These are phyloP conservation scores for Trichoderma lentiforme DNA, from an alignment of 2,329 filamentous ascomycete species.

Conservation along the genomic window DNA sequence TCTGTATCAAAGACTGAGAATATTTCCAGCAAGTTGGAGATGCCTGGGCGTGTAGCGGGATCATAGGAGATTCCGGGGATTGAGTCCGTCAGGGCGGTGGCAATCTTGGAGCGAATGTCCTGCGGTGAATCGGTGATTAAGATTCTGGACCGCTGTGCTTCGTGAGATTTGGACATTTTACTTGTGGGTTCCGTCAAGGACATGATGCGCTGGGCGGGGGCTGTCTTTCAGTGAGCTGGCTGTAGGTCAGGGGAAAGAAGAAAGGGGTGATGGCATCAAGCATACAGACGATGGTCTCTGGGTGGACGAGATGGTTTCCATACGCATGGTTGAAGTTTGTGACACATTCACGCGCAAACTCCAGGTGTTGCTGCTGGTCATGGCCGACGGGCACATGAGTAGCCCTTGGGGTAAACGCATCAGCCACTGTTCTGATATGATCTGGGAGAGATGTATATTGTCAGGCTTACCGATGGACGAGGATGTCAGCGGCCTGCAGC, in stretches of 20 bases:
- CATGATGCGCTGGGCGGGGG: conserved; percentile 84
- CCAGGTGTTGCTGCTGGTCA: conserved; percentile 90
- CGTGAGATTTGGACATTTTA: conserved; percentile 95
- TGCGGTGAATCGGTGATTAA: conserved; percentile 69
- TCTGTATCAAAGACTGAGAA: conserved; percentile 63
- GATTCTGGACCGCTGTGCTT: conserved; percentile 70
- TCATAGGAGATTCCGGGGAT: conserved; percentile 67
- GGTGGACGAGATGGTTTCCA: conserved; percentile 59
- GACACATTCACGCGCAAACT: conserved; percentile 84
- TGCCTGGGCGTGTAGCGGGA: conserved; percentile 65
- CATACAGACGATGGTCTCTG: conserved; percentile 69
- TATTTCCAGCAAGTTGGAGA: conserved; percentile 83
- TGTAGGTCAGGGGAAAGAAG: neutral
- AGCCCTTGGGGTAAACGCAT: conserved; percentile 48
- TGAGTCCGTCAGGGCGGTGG: conserved; percentile 73
- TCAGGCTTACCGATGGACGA: conserved; percentile 67
- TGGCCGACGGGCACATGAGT: conserved; percentile 97
- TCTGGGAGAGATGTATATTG: neutral
- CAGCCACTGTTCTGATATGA: neutral
- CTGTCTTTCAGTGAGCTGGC: conserved; percentile 37
- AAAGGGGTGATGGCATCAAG: neutral
- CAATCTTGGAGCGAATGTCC: conserved; percentile 67
- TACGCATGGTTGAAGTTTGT: conserved; percentile 81
- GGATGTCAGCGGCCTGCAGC: conserved; percentile 88
- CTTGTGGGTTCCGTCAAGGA: conserved; percentile 71